phyloP scores from a whole-genome alignment of 164 flowering plant genomes.

The Umbellularia californica region DNA sequence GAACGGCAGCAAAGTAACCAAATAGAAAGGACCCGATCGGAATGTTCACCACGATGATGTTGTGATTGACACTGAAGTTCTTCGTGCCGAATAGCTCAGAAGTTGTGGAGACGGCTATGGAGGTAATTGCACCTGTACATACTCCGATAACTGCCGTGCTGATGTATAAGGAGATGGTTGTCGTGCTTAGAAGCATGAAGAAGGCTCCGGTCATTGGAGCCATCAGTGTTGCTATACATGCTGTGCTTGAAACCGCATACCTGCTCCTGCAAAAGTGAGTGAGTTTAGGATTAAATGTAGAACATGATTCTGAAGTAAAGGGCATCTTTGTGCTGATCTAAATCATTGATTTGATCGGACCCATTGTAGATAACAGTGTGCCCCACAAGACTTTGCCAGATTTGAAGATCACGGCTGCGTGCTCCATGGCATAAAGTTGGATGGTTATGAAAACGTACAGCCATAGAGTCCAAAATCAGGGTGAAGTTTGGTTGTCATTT shows the following conservation, averaged over 20 bases:
- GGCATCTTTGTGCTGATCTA: too few species aligned
- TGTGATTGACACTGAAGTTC: constrained; percentile 79
- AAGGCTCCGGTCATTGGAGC: constrained; percentile 59
- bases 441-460: too few species aligned
- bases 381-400: too few species aligned
- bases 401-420: too few species aligned
- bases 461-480: too few species aligned
- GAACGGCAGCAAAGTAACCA: constrained; percentile 58
- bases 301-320: too few species aligned
- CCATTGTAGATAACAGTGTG: too few species aligned
- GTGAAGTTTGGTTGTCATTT: too few species aligned
- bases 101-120: constrained; percentile 64
- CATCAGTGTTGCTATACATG: constrained; percentile 43
- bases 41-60: constrained; percentile 70
- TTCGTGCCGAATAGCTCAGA: constrained; percentile 71
- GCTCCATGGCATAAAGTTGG: too few species aligned
- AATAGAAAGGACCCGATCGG: constrained; percentile 79
- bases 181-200: constrained; percentile 29
- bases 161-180: constrained; percentile 36
- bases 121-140: constrained; percentile 73
- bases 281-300: too few species aligned
- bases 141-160: constrained; percentile 73
- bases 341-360: too few species aligned
- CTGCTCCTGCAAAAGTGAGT: constrained; percentile 34
- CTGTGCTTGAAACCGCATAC: constrained; percentile 47